Evolutionary conservation across 164 flowering plant genomes (phyloP).

Genomic region (Nelumbo lutea): DNA sequence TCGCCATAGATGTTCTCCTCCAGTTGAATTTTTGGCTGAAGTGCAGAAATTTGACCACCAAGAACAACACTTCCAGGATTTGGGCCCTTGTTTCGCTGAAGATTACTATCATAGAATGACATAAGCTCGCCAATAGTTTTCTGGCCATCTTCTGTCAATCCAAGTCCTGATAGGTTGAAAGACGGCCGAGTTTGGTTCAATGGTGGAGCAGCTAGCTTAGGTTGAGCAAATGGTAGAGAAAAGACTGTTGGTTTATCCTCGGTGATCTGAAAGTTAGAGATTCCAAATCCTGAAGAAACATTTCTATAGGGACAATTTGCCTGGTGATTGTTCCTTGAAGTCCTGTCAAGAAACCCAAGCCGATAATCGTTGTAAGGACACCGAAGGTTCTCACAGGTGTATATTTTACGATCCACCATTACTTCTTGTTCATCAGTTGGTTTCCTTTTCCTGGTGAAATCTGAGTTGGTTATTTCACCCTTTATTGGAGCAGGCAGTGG

Average conservation of each 20-base stretch:
- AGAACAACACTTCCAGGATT: conserved; percentile 16
- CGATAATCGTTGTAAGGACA: conserved; percentile 45
- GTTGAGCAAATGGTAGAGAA: conserved; percentile 29
- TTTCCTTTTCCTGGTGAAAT: conserved; percentile 43
- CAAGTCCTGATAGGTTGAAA: conserved; percentile 38
- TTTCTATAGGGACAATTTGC: conserved; percentile 35
- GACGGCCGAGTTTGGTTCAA: conserved; percentile 16
- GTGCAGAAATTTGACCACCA: conserved; percentile 24
- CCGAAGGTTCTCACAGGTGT: conserved; percentile 36
- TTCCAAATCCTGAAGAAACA: conserved; percentile 20
- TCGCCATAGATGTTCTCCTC: conserved; percentile 29
- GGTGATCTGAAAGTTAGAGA: conserved; percentile 20
- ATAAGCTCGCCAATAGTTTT: conserved; percentile 58
- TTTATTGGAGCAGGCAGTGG: conserved; percentile 25
- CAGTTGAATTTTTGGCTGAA: conserved; percentile 28
- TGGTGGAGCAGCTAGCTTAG: conserved; percentile 23
- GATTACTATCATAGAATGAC: conserved; percentile 50
- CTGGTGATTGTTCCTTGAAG: conserved; percentile 54
- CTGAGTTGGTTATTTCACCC: conserved; percentile 23
- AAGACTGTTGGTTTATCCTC: conserved; percentile 28
- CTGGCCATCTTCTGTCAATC: conserved; percentile 67
- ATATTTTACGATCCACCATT: conserved; percentile 35
- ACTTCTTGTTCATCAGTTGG: conserved; percentile 21
- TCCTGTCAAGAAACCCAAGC: conserved; percentile 45
- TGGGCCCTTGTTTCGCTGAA: conserved; percentile 28